Evolutionary conservation across 441 rosid species (phyloP), one percentile per base, ranked within the genome.

Genomic region (Isatis lusitanica): DNA sequence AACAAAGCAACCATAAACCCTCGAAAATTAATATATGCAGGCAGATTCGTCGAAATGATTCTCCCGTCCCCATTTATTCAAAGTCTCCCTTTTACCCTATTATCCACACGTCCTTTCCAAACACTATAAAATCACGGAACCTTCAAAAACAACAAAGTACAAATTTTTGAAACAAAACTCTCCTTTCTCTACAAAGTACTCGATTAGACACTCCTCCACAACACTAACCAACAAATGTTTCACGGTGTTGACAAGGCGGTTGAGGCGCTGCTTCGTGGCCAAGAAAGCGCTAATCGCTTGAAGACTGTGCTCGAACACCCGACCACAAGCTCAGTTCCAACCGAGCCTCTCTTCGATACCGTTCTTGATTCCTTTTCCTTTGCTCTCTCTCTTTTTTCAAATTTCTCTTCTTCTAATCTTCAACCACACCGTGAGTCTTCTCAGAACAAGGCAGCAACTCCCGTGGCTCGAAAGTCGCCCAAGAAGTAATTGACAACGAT

Each of bases 261-360:
- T 0, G 44, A 68, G 53, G 63, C 56, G 13, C 73, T 68, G 8
- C 63, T 68, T 57, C 73, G 33, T 11, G 73, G 73, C 9, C 73
- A 68, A 57, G 33, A 56, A 68, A 42, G 55, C n/a, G 73, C 65
- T 13, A 31, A 42, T 9, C 43, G 1, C 43, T 35, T 69, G 30
- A 69, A 69, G 65, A 43, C 31, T 1, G 42, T 53, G 8, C 52
- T 68, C 2, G 63, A 55, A 52, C 40, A 68, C 3, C 38, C 21
- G 47, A 65, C 46, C 35, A 9, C 60, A 4, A 24, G 38, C 60
- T 38, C 15, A 3, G 71, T 38, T 66, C 18, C 16, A 24, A 66
- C 18, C 15, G 50, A 66, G 26, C 61, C 61, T 38, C 71, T 51
- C 16, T 52, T 51, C 6, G 50, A 66, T n/a, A 66, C 50, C 38